phyloP scores from a whole-genome alignment of 2,329 filamentous ascomycete species.

The Xylaria sp. region DNA sequence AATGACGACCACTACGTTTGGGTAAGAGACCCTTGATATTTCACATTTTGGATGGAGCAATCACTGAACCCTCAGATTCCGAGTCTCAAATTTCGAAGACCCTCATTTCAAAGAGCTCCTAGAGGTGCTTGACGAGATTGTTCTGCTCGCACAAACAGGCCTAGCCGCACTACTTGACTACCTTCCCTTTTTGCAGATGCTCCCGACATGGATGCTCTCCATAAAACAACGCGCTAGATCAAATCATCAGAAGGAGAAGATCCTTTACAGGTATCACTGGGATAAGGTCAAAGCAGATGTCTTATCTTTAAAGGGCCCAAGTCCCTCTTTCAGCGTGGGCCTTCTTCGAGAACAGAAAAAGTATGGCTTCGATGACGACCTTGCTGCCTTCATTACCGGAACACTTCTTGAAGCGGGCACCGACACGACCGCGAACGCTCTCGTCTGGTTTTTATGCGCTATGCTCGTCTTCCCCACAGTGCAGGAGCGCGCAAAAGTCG shows the following conservation, averaged over 20 bases:
- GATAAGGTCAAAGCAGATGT: slow-evolving; percentile 22
- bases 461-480: slow-evolving; percentile 63
- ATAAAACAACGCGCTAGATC: slow-evolving; percentile 18
- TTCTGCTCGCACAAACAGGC: slow-evolving; percentile 32
- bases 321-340: slow-evolving; percentile 45
- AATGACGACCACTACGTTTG: slow-evolving; percentile 59
- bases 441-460: slow-evolving; percentile 60
- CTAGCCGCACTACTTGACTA: slow-evolving; percentile 31
- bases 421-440: slow-evolving; percentile 57
- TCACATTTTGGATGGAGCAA: neutral
- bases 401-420: slow-evolving; percentile 49
- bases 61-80: slow-evolving; percentile 16
- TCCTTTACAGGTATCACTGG: slow-evolving; percentile 32
- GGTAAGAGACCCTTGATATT: slow-evolving; percentile 46
- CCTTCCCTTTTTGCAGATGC: slow-evolving; percentile 24
- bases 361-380: slow-evolving; percentile 49
- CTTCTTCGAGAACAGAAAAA: slow-evolving; percentile 46
- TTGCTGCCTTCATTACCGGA: slow-evolving; percentile 50
- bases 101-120: slow-evolving; percentile 55
- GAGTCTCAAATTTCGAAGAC: slow-evolving; percentile 49
- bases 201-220: slow-evolving; percentile 30
- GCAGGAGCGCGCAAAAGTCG: slow-evolving; percentile 60
- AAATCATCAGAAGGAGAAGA: slow-evolving; percentile 22
- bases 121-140: slow-evolving; percentile 39
- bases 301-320: neutral